Evolutionary conservation across 2,329 filamentous ascomycete species (phyloP), one percentile per base, ranked within the genome.

Genomic region (Apiospora koreana): DNA sequence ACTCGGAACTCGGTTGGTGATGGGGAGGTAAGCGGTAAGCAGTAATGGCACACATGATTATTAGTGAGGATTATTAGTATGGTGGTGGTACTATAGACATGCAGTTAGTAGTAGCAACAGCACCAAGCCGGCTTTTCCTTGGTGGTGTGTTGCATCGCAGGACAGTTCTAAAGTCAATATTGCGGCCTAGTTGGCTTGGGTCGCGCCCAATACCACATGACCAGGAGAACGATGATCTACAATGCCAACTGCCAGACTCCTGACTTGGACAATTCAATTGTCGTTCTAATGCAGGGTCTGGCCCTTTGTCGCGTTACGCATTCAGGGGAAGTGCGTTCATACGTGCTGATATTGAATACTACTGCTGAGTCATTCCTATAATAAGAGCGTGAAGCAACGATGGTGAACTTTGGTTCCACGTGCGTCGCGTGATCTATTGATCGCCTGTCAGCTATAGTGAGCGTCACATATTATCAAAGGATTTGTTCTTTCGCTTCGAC

Each of bases 141-240:
- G 54, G n/a, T 62, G 54, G 54, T 62, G 54, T 62, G 54, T 62
- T 38, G 31, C 54, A 62, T 38, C 38, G 54, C 54, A 62, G 54
- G 18, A 62, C n/a, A 31, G 10, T 16, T 12, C 8, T 1, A 35
- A 62, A 38, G 18, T 62, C 54, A 62, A 38, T 38, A 62, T 38
- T 31, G 2, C n/a, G 38, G 54, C 54, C 31, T 62, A 6, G 18
- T 62, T 21, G 54, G 21, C 12, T 21, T 35, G 8, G 35, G 35
- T 35, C 35, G 35, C 35, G 4, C 38, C 3, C 18, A n/a, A 38
- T 62, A 31, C 31, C 54, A 62, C 54, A 62, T 62, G 31, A 62
- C 35, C 31, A 62, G 16, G 21, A 62, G 35, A 9, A 62, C 54
- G 41, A 23, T 21, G 28, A 38, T 62, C 50, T 58, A 58, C 50